phyloP scores from a whole-genome alignment of 2,329 filamentous ascomycete species.

The Stachybotrys elegans region DNA sequence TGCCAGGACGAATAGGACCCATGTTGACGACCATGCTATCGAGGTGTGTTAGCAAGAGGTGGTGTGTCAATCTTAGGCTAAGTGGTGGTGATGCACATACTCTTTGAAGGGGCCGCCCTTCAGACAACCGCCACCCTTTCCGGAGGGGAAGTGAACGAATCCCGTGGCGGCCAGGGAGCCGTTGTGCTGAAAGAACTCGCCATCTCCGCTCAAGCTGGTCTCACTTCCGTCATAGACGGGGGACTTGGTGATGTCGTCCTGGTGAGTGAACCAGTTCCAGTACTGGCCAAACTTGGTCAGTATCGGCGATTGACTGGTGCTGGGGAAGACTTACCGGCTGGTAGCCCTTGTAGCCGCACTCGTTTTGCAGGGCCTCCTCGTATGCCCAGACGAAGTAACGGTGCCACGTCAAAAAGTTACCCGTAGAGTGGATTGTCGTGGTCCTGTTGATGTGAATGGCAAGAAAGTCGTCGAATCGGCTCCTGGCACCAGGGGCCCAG shows the following conservation, averaged over 20 bases:
- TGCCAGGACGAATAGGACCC: conserved; percentile 22
- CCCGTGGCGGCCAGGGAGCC: conserved; percentile 14
- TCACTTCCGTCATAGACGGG: conserved; percentile 51
- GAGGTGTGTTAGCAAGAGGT: conserved; percentile 24
- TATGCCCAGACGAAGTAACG: conserved; percentile 34
- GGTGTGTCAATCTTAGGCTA: too few relatives aligned
- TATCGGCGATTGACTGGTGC: not conserved
- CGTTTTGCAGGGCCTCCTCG: conserved; percentile 31
- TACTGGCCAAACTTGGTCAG: too few relatives aligned
- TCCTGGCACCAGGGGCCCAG: conserved; percentile 18
- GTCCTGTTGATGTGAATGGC: conserved; percentile 24
- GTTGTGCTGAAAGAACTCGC: conserved; percentile 17
- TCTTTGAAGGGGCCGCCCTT: conserved; percentile 45
- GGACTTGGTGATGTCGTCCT: conserved; percentile 38
- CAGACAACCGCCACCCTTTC: conserved; percentile 52
- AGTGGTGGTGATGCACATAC: conserved; percentile 17
- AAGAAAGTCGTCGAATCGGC: conserved; percentile 26
- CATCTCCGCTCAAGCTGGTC: conserved; percentile 45
- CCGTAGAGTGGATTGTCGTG: conserved; percentile 16
- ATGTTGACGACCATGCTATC: conserved; percentile 24
- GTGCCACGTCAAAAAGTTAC: conserved; percentile 35
- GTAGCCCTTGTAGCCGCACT: conserved; percentile 34
- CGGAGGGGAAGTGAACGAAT: conserved; percentile 32
- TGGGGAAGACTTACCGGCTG: conserved; percentile 16
- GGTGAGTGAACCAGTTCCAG: conserved; percentile 47